These are phyloP conservation scores for Bertia moriformis DNA, from an alignment of 2,329 filamentous ascomycete species.

Conservation along the genomic window DNA sequence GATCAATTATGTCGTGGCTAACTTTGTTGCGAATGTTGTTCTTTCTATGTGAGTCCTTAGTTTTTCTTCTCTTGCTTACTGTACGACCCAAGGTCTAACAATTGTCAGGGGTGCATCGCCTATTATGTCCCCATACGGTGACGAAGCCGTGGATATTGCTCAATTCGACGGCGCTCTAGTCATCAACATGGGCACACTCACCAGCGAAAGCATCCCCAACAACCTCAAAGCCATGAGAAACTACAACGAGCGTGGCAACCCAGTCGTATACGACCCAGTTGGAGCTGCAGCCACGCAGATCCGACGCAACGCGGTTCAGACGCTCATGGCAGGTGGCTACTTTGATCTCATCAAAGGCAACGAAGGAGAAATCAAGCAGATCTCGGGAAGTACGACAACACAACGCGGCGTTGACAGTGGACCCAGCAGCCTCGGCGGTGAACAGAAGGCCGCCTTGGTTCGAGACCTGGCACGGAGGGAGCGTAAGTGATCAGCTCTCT, in stretches of 20 bases:
- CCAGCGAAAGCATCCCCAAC: conserved; percentile 34
- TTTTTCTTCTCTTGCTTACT: background rate
- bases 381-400: conserved; percentile 30
- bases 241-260: conserved; percentile 43
- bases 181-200: conserved; percentile 54
- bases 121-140: conserved; percentile 51
- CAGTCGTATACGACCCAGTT: conserved; percentile 46
- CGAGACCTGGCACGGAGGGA: conserved; percentile 34
- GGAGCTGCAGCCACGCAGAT: conserved; percentile 43
- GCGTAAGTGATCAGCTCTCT: conserved; percentile 13
- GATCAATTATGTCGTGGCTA: conserved; percentile 53
- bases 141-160: conserved; percentile 44
- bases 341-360: conserved; percentile 56
- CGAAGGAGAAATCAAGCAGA: conserved; percentile 45
- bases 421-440: conserved; percentile 26
- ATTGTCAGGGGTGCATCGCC: conserved; percentile 31
- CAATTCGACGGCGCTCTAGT: conserved; percentile 39
- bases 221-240: conserved; percentile 38
- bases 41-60: conserved; percentile 24
- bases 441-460: conserved; percentile 33
- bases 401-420: conserved; percentile 49
- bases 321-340: conserved; percentile 38
- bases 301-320: conserved; percentile 32
- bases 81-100: too few relatives aligned
- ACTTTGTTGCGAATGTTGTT: conserved; percentile 49